Percentiles rank a stretch among this genome's conserved stretches.
Conservation (phyloP, 2,329 filamentous ascomycete species). For the Fonsecaea multimorphosa region DNA sequence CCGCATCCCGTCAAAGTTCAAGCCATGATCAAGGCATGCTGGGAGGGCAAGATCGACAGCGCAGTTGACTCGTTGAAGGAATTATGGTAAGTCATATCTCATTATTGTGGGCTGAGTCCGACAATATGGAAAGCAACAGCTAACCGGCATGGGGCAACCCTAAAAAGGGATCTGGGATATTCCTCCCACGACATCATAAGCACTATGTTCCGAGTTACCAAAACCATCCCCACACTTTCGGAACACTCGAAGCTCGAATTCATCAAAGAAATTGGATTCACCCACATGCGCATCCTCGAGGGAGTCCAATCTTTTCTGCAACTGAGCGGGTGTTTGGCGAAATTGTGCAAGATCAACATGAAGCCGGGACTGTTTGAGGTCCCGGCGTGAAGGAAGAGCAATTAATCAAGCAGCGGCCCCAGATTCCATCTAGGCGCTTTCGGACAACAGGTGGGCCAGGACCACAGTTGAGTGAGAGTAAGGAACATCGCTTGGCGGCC, state of each 20-base stretch:
- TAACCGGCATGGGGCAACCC: conserved; percentile 19
- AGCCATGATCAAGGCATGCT: conserved; percentile 96
- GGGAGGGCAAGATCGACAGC: conserved; percentile 86
- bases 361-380: conserved; percentile 78
- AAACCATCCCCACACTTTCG: conserved; percentile 87
- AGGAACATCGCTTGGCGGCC: conserved; percentile 10
- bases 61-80: conserved; percentile 87
- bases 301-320: conserved; percentile 95
- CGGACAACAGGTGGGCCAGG: not conserved
- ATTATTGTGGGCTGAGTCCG: conserved; percentile 6
- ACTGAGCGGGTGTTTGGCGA: conserved; percentile 87
- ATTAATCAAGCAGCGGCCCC: not conserved
- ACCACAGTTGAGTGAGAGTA: not conserved
- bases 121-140: conserved; percentile 23
- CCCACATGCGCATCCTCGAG: conserved; percentile 98
- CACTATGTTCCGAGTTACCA: conserved; percentile 98
- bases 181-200: conserved; percentile 99
- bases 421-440: not conserved
- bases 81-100: conserved; percentile 69
- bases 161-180: conserved; percentile 77
- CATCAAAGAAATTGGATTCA: conserved; percentile 98
- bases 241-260: conserved; percentile 97
- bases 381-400: conserved; percentile 29
- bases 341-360: conserved; percentile 96
- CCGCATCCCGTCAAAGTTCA: conserved; percentile 98